Base-by-base conservation (phyloP, 768 basidiomycete species). In the Daedaleopsis sinensis region DNA sequence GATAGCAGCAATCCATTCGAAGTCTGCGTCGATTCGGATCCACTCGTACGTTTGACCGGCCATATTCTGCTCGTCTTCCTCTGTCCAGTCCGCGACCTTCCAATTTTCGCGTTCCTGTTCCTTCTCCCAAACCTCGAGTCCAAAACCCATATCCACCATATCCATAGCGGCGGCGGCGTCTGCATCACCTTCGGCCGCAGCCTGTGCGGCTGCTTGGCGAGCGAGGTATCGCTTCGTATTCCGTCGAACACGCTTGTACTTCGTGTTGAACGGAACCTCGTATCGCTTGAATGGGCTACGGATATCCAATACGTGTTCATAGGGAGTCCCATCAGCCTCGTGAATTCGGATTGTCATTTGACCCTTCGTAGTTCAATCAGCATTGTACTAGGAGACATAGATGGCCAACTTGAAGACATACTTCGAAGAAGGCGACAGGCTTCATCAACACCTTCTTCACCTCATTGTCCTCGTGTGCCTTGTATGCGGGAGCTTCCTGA, bases 281-380 rank as follows among this genome's bases (percentile, higher is more conserved):
- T 93, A 97, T n/a, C 90, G 90, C 72, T 98, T 98, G 79, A 90
- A 93, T 1, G 86, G 75, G 24, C 83, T 85, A 43, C 89, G 87
- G 61, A 98, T 93, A 71, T 97, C 94, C 44, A 99, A 81, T 23
- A 99, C 94, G 71, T 99, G 97, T 72, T 99, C 97, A 71, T 98
- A 98, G 0, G 97, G 96, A 39, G 97, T 98, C 3, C 96, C 97
- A 72, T 99, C 97, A 0, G 96, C 97, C 79, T 99, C 97, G 70
- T 98, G 96, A 54, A 98, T 97, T 35, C 97, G 93, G 60, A 99
- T 90, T 27, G 97, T 98, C 90, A 99, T 94, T 81, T 95, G 93
- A 18, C 97, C 97, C 88, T 94, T 58, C 19, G 19, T 16, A 18
- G 7, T 7, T 19, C 46, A 39, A 51, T n/a, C 39, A 58, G 18